Base-by-base conservation (phyloP, 2,329 filamentous ascomycete genomes). In the Fusarium sp. region DNA sequence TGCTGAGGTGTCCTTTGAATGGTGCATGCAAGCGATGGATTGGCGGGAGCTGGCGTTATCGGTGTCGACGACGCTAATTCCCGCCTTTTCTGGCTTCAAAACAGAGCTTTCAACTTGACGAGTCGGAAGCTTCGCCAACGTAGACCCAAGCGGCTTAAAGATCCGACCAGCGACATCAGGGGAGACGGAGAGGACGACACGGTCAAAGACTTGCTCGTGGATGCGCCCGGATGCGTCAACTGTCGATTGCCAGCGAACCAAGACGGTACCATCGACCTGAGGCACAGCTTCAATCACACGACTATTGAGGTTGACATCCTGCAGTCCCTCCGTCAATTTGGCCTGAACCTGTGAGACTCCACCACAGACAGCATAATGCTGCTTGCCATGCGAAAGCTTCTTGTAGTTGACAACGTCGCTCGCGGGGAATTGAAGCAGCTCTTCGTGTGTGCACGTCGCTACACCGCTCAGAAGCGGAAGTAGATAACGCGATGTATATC, bases 391-490 rank as follows among this genome's bases (percentile, higher is more conserved):
- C 3, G 86, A 84, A 20, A 78, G 78, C 46, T 80, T 82, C 73
- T 87, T 86, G 75, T 89, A 89, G 17, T 81, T 82, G 27, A 85
- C 81, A 8, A 89, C 62, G 59, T 90, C 88, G 47, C 81, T 83
- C 3, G 88, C 88, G 0, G 88, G 88, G 31, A 88, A 89, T 0
- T 78, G 76, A 2, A 89, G 78, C 5, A 89, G 76, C 35, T 84
- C 81, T 4, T 81, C 78, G 59, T 89, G 88, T 0, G 86, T 82
- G 71, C 87, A 90, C 3, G 87, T 90, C 7, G 84, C 84, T 11
- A 89, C 86, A 64, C 84, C 84, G 54, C 87, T 86, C 42, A 90
- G 81, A 9, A 89, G 79, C 0, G 88, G 88, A 0, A 90, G 78
- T 12, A 90, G 75, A 71, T 90, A 90, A 38, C 83, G 82, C 5